These are phyloP conservation scores for Peniophora sp. DNA, from an alignment of 1,284 basidiomycete species.

Conservation along the genomic window DNA sequence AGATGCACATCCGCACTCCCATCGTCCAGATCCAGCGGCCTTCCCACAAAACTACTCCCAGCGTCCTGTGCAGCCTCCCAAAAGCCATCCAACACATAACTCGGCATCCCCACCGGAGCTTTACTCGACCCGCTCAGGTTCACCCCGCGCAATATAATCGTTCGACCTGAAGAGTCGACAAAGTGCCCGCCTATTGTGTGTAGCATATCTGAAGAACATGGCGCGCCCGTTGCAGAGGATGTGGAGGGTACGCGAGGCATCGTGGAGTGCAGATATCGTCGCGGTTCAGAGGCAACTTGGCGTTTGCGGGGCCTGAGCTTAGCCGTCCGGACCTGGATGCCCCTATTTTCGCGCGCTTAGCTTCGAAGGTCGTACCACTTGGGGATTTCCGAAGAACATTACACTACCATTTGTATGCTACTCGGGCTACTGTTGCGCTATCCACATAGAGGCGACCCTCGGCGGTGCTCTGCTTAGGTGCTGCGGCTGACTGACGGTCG, in stretches of 20 bases:
- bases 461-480: too few species aligned
- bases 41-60: conserved; percentile 63
- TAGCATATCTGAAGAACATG: conserved; percentile 44
- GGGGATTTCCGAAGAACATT: too few species aligned
- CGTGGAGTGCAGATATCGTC: conserved; percentile 1
- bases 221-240: conserved; percentile 65
- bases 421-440: too few species aligned
- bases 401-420: too few species aligned
- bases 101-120: conserved; percentile 67
- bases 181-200: conserved; percentile 73
- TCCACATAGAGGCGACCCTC: too few species aligned
- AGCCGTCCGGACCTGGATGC: too few species aligned
- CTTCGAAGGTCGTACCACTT: too few species aligned
- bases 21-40: conserved; percentile 78
- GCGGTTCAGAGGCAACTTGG: neutral
- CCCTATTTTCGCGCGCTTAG: too few species aligned
- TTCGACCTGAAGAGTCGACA: conserved; percentile 78
- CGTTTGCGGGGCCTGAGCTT: neutral
- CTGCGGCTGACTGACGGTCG: too few species aligned
- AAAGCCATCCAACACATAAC: conserved; percentile 68
- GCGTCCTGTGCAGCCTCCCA: conserved; percentile 84
- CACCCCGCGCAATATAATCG: conserved; percentile 83
- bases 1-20: conserved; percentile 87
- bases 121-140: conserved; percentile 90
- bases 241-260: conserved; percentile 55